Evolutionary conservation across 768 basidiomycete genomes (phyloP).

Genomic region (Xerocomus potaroensis): DNA sequence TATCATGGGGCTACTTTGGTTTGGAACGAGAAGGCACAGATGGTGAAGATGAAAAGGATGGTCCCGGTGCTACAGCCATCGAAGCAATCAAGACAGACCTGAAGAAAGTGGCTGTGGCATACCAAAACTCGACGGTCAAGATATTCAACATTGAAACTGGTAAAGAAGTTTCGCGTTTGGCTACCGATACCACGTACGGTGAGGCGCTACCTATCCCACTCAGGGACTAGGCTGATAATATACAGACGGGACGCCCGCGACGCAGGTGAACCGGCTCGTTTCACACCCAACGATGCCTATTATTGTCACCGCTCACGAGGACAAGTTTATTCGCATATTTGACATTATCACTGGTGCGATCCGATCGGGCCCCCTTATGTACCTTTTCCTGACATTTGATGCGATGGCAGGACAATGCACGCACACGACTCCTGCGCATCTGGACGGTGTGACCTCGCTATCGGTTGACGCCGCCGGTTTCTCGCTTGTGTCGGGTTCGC

Average conservation of each 20-base stretch:
- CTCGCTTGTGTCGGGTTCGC: constrained; percentile 82
- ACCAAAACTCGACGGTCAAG: constrained; percentile 84
- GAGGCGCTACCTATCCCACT: constrained; percentile 16
- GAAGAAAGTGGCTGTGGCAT: constrained; percentile 87
- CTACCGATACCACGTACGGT: constrained; percentile 60
- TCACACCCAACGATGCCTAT: constrained; percentile 90
- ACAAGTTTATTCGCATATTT: constrained; percentile 88
- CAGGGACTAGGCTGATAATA: constrained; percentile 1
- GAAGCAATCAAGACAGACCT: constrained; percentile 79
- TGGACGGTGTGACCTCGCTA: constrained; percentile 88
- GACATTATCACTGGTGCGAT: constrained; percentile 74
- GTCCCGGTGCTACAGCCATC: constrained; percentile 72
- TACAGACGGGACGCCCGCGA: constrained; percentile 67
- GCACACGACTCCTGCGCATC: constrained; percentile 85
- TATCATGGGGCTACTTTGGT: constrained; percentile 80
- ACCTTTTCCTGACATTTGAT: neutral
- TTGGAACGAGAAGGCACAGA: constrained; percentile 43
- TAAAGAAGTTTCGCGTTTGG: constrained; percentile 62
- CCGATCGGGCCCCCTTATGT: neutral
- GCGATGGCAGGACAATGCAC: constrained; percentile 68
- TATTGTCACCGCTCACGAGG: constrained; percentile 88
- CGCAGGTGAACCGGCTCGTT: constrained; percentile 81
- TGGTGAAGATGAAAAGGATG: constrained; percentile 42
- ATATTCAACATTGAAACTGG: constrained; percentile 90
- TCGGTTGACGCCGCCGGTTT: constrained; percentile 86